Evolutionary conservation across 2,329 filamentous ascomycete genomes (phyloP).

Genomic region (Verticillium dahliae): DNA sequence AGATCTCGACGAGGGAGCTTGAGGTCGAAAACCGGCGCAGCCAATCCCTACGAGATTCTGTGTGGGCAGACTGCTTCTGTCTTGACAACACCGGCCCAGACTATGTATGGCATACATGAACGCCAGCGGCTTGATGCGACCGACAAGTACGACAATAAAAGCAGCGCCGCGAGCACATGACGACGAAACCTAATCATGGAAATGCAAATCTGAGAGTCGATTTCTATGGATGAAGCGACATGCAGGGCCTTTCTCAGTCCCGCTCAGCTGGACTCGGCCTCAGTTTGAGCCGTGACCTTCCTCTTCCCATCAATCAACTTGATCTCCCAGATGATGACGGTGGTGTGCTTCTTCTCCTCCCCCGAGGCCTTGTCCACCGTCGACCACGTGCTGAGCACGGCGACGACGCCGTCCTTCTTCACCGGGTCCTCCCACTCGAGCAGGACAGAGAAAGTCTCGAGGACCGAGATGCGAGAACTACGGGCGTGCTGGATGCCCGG

Average conservation of each 20-base stretch:
- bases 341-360: background rate
- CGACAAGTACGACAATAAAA: too few relatives aligned
- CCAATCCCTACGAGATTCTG: too few relatives aligned
- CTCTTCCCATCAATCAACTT: background rate
- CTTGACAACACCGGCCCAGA: too few relatives aligned
- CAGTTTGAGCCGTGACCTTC: background rate
- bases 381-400: background rate
- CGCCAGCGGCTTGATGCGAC: too few relatives aligned
- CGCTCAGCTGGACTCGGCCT: background rate
- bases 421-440: background rate
- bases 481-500: background rate
- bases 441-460: background rate
- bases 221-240: background rate
- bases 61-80: too few relatives aligned
- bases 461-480: background rate
- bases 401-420: background rate
- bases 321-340: background rate
- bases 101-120: too few relatives aligned
- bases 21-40: too few relatives aligned
- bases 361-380: background rate
- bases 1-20: too few relatives aligned
- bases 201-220: background rate
- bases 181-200: too few relatives aligned
- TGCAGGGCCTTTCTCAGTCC: background rate
- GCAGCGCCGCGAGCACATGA: too few relatives aligned